phyloP scores from a whole-genome alignment of 1,284 basidiomycete species.

The Malassezia equina region DNA sequence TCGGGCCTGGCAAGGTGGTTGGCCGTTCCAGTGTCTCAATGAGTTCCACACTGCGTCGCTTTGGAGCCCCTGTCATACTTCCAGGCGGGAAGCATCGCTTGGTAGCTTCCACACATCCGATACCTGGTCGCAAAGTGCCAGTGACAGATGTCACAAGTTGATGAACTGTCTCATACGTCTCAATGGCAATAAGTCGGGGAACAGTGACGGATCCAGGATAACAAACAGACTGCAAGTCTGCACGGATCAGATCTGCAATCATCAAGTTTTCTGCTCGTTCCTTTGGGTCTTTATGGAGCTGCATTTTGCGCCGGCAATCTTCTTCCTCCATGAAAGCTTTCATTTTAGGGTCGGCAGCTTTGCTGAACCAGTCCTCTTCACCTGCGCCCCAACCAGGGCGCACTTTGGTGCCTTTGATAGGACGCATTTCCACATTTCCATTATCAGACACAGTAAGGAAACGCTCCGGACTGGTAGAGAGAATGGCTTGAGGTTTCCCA shows the following conservation, averaged over 20 bases:
- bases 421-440: slow-evolving; percentile 69
- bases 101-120: slow-evolving; percentile 62
- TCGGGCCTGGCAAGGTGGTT: slow-evolving; percentile 5
- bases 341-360: slow-evolving; percentile 20
- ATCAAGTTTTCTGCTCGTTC: slow-evolving; percentile 95
- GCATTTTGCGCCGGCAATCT: slow-evolving; percentile 48
- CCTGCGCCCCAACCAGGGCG: slow-evolving; percentile 37
- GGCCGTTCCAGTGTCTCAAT: slow-evolving; percentile 64
- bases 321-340: slow-evolving; percentile 22
- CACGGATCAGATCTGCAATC: slow-evolving; percentile 93
- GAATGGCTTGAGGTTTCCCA: slow-evolving; percentile 48
- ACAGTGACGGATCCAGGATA: slow-evolving; percentile 65
- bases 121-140: slow-evolving; percentile 51
- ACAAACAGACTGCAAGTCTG: slow-evolving; percentile 70
- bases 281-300: slow-evolving; percentile 66
- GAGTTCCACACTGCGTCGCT: slow-evolving; percentile 82
- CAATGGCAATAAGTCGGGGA: slow-evolving; percentile 74
- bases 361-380: slow-evolving; percentile 22
- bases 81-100: slow-evolving; percentile 59
- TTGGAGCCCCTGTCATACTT: slow-evolving; percentile 96
- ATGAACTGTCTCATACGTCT: slow-evolving; percentile 90
- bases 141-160: slow-evolving; percentile 84
- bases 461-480: slow-evolving; percentile 77
- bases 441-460: slow-evolving; percentile 73
- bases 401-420: slow-evolving; percentile 72